Base-by-base conservation (phyloP, 257 asterid species). In the Fraxinus anomala region DNA sequence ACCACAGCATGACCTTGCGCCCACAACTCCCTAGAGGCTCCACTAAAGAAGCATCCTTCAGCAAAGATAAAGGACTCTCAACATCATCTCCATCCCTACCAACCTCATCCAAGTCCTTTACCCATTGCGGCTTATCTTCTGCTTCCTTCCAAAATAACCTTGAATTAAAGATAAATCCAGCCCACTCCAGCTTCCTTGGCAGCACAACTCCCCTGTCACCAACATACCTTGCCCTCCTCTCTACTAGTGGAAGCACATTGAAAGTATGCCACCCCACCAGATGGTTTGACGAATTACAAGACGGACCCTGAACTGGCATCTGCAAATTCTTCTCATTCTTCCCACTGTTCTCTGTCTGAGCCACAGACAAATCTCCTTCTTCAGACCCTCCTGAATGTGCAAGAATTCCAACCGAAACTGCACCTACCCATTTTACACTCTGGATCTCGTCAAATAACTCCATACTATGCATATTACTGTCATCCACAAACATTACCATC, bases 11-110 rank as follows among this genome's bases (percentile, higher is more conserved):
- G 54, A 96, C 83, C 83, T 89, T 94, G 44, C 91, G 93, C 40
- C 99, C 99, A 56, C 98, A 94, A 79, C 86, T 89, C 81, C 99
- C 97, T 37, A 96, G 97, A 82, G 98, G 99, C 83, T 96, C 97
- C 75, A 96, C 96, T 14, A 87, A 83, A 28, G 97, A 88, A 73
- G 82, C 79, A 78, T 92, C 97, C 88, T 84, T 93, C 74, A 96
- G 77, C 83, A 96, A 89, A 21, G 89, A 79, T 28, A 96, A 73
- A 1, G 99, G 97, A 79, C 85, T 91, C 82, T 90, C 95, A 19
- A 92, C 77, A 80, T 87, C 91, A 63, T 87, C 91, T 34, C 86
- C 92, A 77, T 86, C 80, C 37, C 80, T 80, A 17, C 76, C 85
- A 72, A 91, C 68, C 70, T 77, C 87, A 73, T 89, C 96, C 86